Base-by-base conservation (phyloP, 805 yeast genomes). In the baker's yeast (Saccharomyces cerevisiae) region DNA sequence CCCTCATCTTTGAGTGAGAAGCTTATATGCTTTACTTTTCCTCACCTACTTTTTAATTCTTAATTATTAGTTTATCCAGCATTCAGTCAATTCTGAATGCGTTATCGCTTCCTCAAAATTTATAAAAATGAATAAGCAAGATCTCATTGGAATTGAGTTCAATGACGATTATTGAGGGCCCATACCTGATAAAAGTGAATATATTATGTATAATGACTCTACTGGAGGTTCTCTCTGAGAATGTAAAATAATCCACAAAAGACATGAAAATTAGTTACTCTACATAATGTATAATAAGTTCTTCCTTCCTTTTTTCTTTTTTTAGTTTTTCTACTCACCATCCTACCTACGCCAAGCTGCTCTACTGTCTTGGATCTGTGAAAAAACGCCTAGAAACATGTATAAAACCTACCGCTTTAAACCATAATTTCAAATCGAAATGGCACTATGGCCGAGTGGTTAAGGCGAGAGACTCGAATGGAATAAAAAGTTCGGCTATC, bases 391-490 rank as follows among this genome's bases (percentile, higher is more conserved):
- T n/a, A n/a, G 31, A 29, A 29, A 29, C 31, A 10, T 29, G 13
- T 10, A 29, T 29, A 10, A 29, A 29, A 8, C 31, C 31, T 5
- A 29, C 13, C 31, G 13, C 41, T 17, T 14, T 32, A 13, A 6
- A 14, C 5, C 2, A n/a, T 1, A 36, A 36, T 4, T 6, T 17
- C 41, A 36, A 36, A 17, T 49, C 22, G 22, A 27, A 54, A 50
- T 51, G 78, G 74, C 76, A 79, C 79, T 79, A 77, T 81, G 85
- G 83, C 84, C 85, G 85, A 81, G 85, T 77, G 85, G 85, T 80
- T 81, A 81, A 81, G 84, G 85, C 83, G 85, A 76, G 74, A 80
- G 85, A 79, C 83, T 82, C 84, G 83, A 82, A 82, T 76, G 66
- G 41, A 51, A 29, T 27, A 17, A 30, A 46, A n/a, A 56, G 46